phyloP scores from a whole-genome alignment of 345 rosid genomes.

The Pistacia atlantica region DNA sequence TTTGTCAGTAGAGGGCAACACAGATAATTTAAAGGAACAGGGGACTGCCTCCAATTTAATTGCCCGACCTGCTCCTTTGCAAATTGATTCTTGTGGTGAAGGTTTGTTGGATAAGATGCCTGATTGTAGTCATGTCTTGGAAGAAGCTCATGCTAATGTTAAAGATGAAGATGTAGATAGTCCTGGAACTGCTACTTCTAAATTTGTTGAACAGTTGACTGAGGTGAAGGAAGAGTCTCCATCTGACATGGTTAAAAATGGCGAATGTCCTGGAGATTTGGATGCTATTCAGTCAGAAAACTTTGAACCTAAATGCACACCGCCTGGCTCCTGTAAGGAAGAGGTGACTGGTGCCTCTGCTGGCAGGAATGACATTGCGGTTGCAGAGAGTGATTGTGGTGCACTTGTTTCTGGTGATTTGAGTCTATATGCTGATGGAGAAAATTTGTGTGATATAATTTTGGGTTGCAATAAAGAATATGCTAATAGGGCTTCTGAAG shows the following conservation, averaged over 20 bases:
- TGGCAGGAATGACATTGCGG: slow-evolving; percentile 24
- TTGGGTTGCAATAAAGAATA: slow-evolving; percentile 62
- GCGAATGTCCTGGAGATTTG: slow-evolving; percentile 31
- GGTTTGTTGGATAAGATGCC: slow-evolving; percentile 33
- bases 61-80: slow-evolving; percentile 47
- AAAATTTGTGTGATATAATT: slow-evolving; percentile 42
- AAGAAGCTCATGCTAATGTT: slow-evolving; percentile 35
- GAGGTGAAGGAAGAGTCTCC: slow-evolving; percentile 29
- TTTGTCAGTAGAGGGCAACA: slow-evolving; percentile 28
- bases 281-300: slow-evolving; percentile 24
- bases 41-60: slow-evolving; percentile 31
- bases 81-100: slow-evolving; percentile 42
- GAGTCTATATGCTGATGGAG: slow-evolving; percentile 29
- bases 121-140: slow-evolving; percentile 40
- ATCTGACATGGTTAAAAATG: slow-evolving; percentile 26
- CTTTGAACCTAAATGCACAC: slow-evolving; percentile 14
- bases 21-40: slow-evolving; percentile 31
- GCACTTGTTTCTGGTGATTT: slow-evolving; percentile 28
- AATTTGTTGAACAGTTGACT: slow-evolving; percentile 42
- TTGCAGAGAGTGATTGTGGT: slow-evolving; percentile 23
- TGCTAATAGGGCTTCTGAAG: slow-evolving; percentile 58
- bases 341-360: slow-evolving; percentile 17
- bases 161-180: slow-evolving; percentile 63
- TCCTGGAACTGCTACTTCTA: slow-evolving; percentile 73
- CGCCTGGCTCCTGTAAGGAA: slow-evolving; percentile 23